Evolutionary conservation across 1,284 basidiomycete species (phyloP), one percentile per base, ranked within the genome.

Genomic region (Marasmius fiardii): DNA sequence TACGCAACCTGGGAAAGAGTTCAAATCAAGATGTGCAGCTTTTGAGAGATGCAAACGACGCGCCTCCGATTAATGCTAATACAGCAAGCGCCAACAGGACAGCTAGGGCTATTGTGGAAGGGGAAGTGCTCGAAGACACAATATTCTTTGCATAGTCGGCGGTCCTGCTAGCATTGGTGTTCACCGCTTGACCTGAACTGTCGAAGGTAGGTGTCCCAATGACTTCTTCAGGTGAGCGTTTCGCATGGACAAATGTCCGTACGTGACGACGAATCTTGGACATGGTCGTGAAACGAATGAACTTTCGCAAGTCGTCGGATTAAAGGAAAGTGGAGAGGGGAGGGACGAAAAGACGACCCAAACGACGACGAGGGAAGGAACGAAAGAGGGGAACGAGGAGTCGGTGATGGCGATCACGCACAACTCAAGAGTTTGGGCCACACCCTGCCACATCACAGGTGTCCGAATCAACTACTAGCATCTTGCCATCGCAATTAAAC

Each of bases 31-130:
- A 33, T 34, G 28, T 12, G 8, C 41, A 26, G 21, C 6, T 23
- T 49, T 2, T 31, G 5, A 31, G 16, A 33, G 8, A 7, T 33
- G 12, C 11, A 14, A 28, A 21, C 28, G 18, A 55, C 62, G 59
- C 57, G 67, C 66, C 62, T 31, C 63, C 51, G 24, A 67, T 55
- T 21, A 65, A 51, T 24, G 60, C 52, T 41, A 56, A 48, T 43
- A 51, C 54, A 16, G 61, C 44, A 49, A 67, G 56, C n/a, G 52
- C 44, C 8, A 63, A 55, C 1, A 63, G 31, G 34, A 60, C 59
- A 43, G 59, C 64, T 5, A 68, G 43, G 21, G 61, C 63, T 33
- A 55, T 60, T 11, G 59, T 64, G 28, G 63, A 62, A 34, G 53
- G 62, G 12, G 50, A 57, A 37, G 59, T 56, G 33, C 55, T 62